Base-by-base conservation (phyloP, 768 basidiomycete genomes). In the Rossbeevera mucosa region DNA sequence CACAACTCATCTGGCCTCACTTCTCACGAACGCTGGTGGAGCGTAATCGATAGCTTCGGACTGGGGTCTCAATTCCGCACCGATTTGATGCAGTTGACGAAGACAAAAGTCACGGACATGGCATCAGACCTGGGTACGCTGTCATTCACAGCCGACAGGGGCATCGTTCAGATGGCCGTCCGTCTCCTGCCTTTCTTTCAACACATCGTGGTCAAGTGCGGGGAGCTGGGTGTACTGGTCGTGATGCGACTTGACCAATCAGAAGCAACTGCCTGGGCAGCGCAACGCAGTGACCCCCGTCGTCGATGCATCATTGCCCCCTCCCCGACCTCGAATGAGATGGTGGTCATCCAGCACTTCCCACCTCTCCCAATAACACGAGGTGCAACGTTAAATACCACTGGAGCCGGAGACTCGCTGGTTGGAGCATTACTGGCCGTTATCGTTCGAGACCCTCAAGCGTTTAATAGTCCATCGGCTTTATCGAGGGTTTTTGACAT, bases 331-430 rank as follows among this genome's bases (percentile, higher is more conserved):
- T 72, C 73, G 14, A 65, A 66, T 7, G 78, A 80, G 51, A 69
- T 78, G 4, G 63, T 91, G 7, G 76, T 89, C 6, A 44, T 94
- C 26, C 82, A 83, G 38, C 88, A 94, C 64, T 92, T 87, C 65
- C 81, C 89, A 11, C 76, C 90, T 7, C 59, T 78, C 16, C 63
- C 68, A 1, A 55, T 73, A 14, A 69, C 79, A 9, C 61, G 54
- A 4, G 64, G 66, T 14, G 60, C 65, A 22, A 60, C 74, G 9
- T 70, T 85, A 20, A 94, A 86, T 58, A 90, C 91, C 8, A 97
- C 94, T 0, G 95, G 95, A 1, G 94, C 91, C 1, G 94, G 94
- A 0, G 94, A 97, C 70, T 86, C 90, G 3, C 79, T 96, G 22
- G 93, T 90, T 1, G 94, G 94, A 6, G 81, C 86, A 1, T 63